phyloP scores from a whole-genome alignment of 2,329 filamentous ascomycete species.

The Fusarium sp. region DNA sequence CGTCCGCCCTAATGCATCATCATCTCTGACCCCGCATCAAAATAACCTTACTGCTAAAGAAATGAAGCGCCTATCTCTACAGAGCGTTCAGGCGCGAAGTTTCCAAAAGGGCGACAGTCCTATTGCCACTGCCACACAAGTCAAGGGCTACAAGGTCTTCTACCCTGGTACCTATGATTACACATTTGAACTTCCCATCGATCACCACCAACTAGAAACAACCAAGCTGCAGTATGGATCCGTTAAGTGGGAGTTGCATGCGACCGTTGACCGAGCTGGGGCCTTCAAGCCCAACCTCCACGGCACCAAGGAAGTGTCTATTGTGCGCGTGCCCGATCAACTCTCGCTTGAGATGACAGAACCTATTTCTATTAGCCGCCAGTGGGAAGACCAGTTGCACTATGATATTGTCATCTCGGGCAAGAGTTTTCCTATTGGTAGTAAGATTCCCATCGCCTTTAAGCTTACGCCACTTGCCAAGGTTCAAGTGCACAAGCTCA shows the following conservation, averaged over 20 bases:
- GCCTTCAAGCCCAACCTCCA: conserved; percentile 91
- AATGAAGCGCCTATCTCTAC: conserved; percentile 78
- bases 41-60: conserved; percentile 60
- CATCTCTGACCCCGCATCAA: conserved; percentile 43
- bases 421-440: conserved; percentile 91
- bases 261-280: conserved; percentile 85
- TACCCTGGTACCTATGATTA: conserved; percentile 77
- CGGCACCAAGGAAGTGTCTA: conserved; percentile 82
- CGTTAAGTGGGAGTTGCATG: conserved; percentile 90
- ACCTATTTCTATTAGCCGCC: conserved; percentile 91
- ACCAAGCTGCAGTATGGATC: conserved; percentile 88
- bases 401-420: conserved; percentile 97
- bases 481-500: conserved; percentile 92
- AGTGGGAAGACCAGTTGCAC: conserved; percentile 95
- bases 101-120: conserved; percentile 83
- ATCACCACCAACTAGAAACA: conserved; percentile 89
- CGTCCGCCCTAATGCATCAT: conserved; percentile 36
- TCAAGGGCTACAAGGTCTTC: conserved; percentile 88
- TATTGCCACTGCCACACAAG: conserved; percentile 69
- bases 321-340: conserved; percentile 89
- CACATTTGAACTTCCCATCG: conserved; percentile 88
- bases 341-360: conserved; percentile 91
- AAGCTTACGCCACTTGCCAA: conserved; percentile 93
- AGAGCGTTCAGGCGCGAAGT: conserved; percentile 85
- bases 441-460: conserved; percentile 91